Conservation (phyloP, 2,329 filamentous ascomycete species). For the Colletotrichum lentis region DNA sequence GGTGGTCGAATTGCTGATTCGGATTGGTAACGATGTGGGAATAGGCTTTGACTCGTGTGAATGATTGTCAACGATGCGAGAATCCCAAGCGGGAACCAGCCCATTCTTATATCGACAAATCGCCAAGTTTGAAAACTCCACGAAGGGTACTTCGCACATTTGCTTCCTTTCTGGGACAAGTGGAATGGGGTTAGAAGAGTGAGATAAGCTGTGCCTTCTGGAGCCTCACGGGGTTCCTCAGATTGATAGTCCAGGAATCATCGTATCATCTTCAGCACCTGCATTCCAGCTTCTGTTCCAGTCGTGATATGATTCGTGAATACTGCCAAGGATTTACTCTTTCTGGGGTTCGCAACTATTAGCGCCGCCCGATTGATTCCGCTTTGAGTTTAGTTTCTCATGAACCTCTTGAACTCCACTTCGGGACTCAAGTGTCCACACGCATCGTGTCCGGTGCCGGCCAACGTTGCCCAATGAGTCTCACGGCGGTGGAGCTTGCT, state of each 20-base stretch:
- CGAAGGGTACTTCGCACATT: neutral
- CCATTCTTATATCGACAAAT: slow-evolving; percentile 12
- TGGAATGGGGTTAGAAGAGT: neutral
- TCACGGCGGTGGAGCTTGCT: neutral
- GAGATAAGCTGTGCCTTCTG: slow-evolving; percentile 4
- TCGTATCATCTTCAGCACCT: neutral
- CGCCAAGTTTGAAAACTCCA: neutral
- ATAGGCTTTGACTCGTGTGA: neutral
- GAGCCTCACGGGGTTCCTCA: neutral
- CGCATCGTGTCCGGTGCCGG: slow-evolving; percentile 1
- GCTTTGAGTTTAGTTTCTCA: slow-evolving; percentile 21
- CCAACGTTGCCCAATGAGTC: neutral
- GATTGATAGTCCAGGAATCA: neutral
- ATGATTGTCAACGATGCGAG: neutral
- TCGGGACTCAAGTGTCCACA: neutral
- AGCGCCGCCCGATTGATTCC: slow-evolving; percentile 37
- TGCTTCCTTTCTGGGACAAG: slow-evolving; percentile 10
- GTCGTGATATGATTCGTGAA: slow-evolving; percentile 10
- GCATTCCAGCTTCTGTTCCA: neutral
- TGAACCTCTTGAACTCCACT: neutral
- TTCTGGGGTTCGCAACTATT: neutral
- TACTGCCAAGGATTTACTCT: neutral
- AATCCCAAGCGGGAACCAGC: neutral
- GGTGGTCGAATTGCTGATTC: too few relatives aligned
- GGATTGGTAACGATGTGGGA: neutral